Evolutionary conservation across 139 green algal species (phyloP).

Genomic region (Closterium sp.): DNA sequence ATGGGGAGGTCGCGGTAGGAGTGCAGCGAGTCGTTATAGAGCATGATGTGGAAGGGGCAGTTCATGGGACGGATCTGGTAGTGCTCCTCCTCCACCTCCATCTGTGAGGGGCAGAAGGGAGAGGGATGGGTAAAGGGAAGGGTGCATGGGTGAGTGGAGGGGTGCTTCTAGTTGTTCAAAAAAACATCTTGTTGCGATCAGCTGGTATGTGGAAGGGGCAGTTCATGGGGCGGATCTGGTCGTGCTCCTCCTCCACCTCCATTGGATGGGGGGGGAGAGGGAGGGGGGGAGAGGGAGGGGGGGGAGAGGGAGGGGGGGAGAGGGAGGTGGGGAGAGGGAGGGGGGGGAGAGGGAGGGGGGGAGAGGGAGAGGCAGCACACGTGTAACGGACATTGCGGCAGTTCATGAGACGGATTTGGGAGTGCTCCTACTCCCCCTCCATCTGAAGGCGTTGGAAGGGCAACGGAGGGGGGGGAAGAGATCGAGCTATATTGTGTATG

Average conservation of each 20-base stretch:
- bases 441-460: conserved; percentile 11
- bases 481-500: too few relatives aligned
- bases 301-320: background rate
- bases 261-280: background rate
- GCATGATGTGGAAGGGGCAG: conserved; percentile 94
- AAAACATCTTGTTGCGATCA: too few relatives aligned
- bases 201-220: conserved; percentile 86
- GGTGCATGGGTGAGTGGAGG: too few relatives aligned
- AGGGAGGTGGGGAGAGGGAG: background rate
- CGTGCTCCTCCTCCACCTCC: conserved; percentile 38
- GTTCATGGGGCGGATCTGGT: conserved; percentile 96
- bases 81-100: conserved; percentile 45
- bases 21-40: conserved; percentile 80
- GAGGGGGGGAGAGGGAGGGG: background rate
- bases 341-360: background rate
- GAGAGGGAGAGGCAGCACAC: background rate
- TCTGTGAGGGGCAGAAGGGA: background rate
- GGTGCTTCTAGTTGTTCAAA: too few relatives aligned
- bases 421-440: conserved; percentile 33
- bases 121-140: too few relatives aligned
- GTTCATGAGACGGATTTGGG: conserved; percentile 94
- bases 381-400: too few relatives aligned
- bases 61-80: conserved; percentile 95
- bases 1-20: conserved; percentile 87
- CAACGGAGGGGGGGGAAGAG: background rate